A percentile compares a stretch with the other conserved stretches of the same genome.
Conservation (phyloP, 306 rosid genomes). For the Quercus bicolor region DNA sequence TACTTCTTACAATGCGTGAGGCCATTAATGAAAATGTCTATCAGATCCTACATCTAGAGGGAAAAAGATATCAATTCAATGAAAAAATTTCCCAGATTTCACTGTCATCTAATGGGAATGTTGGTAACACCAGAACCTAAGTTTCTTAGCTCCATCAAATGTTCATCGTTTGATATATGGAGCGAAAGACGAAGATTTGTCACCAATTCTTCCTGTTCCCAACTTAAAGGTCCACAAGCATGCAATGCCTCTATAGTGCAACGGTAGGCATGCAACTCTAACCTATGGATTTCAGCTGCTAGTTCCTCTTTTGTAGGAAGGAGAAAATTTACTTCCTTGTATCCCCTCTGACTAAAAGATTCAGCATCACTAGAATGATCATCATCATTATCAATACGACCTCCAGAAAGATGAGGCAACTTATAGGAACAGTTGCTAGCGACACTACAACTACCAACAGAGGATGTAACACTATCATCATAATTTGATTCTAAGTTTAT, state of each 20-base stretch:
- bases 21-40: constrained; percentile 30
- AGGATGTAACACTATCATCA: constrained; percentile 53
- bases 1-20: constrained; percentile 64
- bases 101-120: constrained; percentile 68
- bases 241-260: constrained; percentile 89
- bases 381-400: constrained; percentile 50
- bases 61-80: constrained; percentile 19
- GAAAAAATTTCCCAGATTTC: constrained; percentile 14
- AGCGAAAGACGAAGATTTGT: constrained; percentile 94
- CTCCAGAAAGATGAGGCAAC: constrained; percentile 45
- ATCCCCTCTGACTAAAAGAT: constrained; percentile 46
- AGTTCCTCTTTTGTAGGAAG: constrained; percentile 47
- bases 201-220: constrained; percentile 93
- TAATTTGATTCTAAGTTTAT: constrained; percentile 44
- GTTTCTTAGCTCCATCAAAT: constrained; percentile 81
- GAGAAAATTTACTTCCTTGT: constrained; percentile 44
- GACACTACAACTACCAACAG: constrained; percentile 91
- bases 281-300: constrained; percentile 79
- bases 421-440: constrained; percentile 39
- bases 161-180: constrained; percentile 93
- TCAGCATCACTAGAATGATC: constrained; percentile 58
- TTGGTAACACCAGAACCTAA: constrained; percentile 69
- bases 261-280: constrained; percentile 96
- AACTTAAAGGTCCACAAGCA: constrained; percentile 96
- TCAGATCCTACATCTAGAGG: constrained; percentile 45